Conservation (phyloP, 192 early-diverging fungal genomes). For the Backusella parvicylindrica region DNA sequence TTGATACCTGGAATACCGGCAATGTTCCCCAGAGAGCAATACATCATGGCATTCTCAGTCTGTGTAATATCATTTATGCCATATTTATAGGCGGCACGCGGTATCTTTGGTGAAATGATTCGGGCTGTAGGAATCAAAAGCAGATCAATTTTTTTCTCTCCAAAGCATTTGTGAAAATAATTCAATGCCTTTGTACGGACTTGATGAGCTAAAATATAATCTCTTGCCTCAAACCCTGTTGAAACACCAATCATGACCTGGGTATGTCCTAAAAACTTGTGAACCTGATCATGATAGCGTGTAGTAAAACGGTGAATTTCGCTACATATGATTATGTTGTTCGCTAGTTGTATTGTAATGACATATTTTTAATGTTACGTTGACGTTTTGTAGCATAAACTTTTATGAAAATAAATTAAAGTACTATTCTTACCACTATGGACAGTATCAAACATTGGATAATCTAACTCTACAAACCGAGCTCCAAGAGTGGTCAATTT, state of each 20-base stretch:
- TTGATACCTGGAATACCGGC: constrained; percentile 61
- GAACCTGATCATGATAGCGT: constrained; percentile 11
- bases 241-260: constrained; percentile 39
- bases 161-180: constrained; percentile 44
- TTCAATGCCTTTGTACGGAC: constrained; percentile 54
- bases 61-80: constrained; percentile 52
- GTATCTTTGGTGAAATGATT: constrained; percentile 52
- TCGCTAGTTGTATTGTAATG: constrained; percentile 31
- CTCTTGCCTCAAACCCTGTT: constrained; percentile 31
- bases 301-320: constrained; percentile 50
- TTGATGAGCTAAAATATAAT: constrained; percentile 53
- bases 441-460: not conserved
- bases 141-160: constrained; percentile 46
- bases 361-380: not conserved
- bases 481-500: constrained; percentile 54
- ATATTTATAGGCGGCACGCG: constrained; percentile 29
- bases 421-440: not conserved
- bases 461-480: not conserved
- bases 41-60: constrained; percentile 53
- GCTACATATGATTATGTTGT: constrained; percentile 59
- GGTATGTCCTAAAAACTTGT: constrained; percentile 41
- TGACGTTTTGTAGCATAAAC: not conserved
- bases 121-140: constrained; percentile 60
- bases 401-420: not conserved
- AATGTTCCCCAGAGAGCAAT: constrained; percentile 60